Evolutionary conservation across 208 protist species (phyloP).

Genomic region (Acanthamoeba polyphaga): DNA sequence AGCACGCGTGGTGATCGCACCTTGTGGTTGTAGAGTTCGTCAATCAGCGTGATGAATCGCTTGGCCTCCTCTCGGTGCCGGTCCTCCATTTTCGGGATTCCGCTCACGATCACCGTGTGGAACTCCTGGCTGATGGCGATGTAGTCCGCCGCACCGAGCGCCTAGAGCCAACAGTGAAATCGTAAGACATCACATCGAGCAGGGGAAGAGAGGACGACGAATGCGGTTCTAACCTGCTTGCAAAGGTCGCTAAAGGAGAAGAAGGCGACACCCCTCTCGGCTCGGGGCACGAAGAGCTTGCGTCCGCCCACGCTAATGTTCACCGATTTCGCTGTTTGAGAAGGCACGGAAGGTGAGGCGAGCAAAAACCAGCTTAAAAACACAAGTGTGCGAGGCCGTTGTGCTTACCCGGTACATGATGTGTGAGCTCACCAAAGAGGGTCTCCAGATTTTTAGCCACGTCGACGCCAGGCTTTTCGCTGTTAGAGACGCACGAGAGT

Average conservation of each 20-base stretch:
- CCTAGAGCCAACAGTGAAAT: not conserved
- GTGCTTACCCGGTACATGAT: constrained; percentile 88
- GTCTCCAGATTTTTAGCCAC: constrained; percentile 90
- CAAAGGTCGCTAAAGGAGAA: constrained; percentile 88
- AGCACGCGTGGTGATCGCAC: not conserved
- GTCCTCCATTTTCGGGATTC: constrained; percentile 85
- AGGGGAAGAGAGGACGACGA: not conserved
- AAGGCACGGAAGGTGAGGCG: constrained; percentile 87
- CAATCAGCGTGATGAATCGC: constrained; percentile 89
- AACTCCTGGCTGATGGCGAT: constrained; percentile 86
- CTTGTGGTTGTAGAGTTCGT: constrained; percentile 89
- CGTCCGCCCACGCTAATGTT: constrained; percentile 68
- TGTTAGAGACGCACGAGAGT: not conserved
- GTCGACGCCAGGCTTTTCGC: constrained; percentile 76
- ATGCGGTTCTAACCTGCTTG: constrained; percentile 21
- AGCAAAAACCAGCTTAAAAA: constrained; percentile 74
- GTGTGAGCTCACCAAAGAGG: constrained; percentile 92
- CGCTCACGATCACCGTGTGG: constrained; percentile 86
- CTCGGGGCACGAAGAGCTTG: constrained; percentile 77
- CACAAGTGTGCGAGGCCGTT: constrained; percentile 49
- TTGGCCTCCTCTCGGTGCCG: constrained; percentile 82
- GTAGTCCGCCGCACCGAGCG: constrained; percentile 86
- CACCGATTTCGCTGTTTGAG: constrained; percentile 49
- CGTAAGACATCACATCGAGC: not conserved
- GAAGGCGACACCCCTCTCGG: constrained; percentile 74